Conservation (phyloP, 164 flowering plant genomes). For the Houttuynia cordata region DNA sequence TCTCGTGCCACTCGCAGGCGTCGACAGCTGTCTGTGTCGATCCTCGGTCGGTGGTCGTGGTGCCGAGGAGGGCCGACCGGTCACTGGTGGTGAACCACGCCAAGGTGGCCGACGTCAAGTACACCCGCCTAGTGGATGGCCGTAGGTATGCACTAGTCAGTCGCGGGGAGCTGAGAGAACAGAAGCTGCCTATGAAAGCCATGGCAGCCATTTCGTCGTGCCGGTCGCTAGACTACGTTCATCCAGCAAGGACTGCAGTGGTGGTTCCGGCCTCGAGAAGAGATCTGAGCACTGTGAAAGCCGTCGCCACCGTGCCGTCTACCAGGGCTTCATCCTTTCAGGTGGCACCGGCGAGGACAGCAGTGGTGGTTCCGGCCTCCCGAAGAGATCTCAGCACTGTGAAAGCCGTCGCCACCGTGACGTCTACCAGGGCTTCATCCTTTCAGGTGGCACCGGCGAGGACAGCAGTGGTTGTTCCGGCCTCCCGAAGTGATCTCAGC, state of each 20-base stretch:
- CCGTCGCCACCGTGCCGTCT: background rate
- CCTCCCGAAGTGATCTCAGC: constrained; percentile 1
- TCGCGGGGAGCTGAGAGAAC: background rate
- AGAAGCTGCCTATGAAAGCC: background rate
- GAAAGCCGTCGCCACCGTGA: no score
- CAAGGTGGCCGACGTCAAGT: constrained; percentile 22
- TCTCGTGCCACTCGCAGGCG: constrained; percentile 57
- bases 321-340: constrained; percentile 23
- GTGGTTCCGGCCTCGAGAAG: background rate
- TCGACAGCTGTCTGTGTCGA: constrained; percentile 54
- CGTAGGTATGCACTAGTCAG: background rate
- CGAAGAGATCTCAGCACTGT: no score
- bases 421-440: no score
- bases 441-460: no score
- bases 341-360: no score
- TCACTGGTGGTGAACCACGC: constrained; percentile 16
- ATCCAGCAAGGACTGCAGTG: background rate
- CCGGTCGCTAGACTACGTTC: background rate
- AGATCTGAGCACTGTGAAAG: background rate
- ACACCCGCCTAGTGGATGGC: constrained; percentile 27
- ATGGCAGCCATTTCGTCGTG: background rate
- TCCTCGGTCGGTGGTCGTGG: constrained; percentile 30
- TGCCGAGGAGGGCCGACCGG: constrained; percentile 28
- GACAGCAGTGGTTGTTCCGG: background rate
- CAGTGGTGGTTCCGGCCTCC: no score